Evolutionary conservation across 2,329 filamentous ascomycete species (phyloP), one percentile per base, ranked within the genome.

Genomic region (Aspergillus tubingensis): DNA sequence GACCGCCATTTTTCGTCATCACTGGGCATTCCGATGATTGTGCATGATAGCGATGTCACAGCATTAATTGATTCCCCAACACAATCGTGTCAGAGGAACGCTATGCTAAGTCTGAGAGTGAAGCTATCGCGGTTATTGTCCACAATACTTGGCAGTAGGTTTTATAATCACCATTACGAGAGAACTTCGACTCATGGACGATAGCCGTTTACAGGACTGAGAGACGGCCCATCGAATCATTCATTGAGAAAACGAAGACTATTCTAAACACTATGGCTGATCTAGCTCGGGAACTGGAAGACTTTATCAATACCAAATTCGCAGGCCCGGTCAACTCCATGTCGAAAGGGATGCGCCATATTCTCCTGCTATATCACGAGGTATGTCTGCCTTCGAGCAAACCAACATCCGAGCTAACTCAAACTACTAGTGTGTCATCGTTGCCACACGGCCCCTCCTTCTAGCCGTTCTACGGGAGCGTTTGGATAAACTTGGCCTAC

Each of bases 1-100:
- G 77, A 79, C 25, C 70, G 73, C 0, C 75, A 79, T 21, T 76
- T 79, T 44, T 79, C 75, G 1, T 76, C 74, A 1, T 78, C 76
- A 1, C 10, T 79, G 0, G 76, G 77, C 1, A 57, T 77, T 5
- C 77, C 76, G 1, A 76, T 78, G 68, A 72, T 70, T 1, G 71
- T 70, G 0, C 71, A 73, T 19, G 76, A 80, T 54, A 67, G 65
- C 50, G 77, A 79, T 23, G 77, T 80, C 25, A 74, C 72, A 4
- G 75, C 75, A 0, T 60, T 71, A 19, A 63, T 76, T 8, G 70
- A 69, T 23, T 56, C 65, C 8, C 68, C 70, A 2, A 69, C 62
- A 1, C 58, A 64, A 0, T 65, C 62, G 3, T 70, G 72, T 0
- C 71, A 69, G 38, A 62, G 65, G 7, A 71, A 76, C 30, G 67